Evolutionary conservation across 208 protist genomes (phyloP).

Genomic region (Crithidia brevicula): DNA sequence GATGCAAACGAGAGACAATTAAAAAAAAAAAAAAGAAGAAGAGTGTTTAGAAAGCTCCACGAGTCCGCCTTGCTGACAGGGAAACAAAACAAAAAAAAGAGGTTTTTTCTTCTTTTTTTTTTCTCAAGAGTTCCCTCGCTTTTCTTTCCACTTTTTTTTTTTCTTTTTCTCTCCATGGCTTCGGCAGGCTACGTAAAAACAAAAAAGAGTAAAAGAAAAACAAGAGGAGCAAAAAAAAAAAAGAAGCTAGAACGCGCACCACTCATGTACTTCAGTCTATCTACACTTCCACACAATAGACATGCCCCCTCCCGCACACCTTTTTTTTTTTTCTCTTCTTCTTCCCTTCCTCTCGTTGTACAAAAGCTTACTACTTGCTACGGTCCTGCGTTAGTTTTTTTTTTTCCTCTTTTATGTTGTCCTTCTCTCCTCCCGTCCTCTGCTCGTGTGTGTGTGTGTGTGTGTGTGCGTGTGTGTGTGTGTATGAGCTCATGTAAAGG

Average conservation of each 20-base stretch:
- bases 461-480: not conserved
- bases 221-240: conserved; percentile 12
- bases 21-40: too few relatives aligned
- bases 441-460: not conserved
- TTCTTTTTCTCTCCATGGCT: conserved; percentile 12
- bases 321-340: not conserved
- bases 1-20: too few relatives aligned
- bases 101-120: conserved; percentile 11
- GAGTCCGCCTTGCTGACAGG: too few relatives aligned
- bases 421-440: too few relatives aligned
- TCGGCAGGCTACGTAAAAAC: too few relatives aligned
- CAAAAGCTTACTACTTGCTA: not conserved
- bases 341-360: not conserved
- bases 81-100: not conserved
- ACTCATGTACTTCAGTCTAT: not conserved
- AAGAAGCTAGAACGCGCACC: too few relatives aligned
- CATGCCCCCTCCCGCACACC: not conserved
- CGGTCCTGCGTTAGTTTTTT: not conserved
- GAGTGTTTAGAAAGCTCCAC: too few relatives aligned
- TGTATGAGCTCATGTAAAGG: too few relatives aligned
- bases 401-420: not conserved
- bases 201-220: not conserved
- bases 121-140: not conserved
- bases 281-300: not conserved
- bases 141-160: conserved; percentile 1